These are phyloP conservation scores for Erythrobasidium hasegawianum DNA, from an alignment of 1,284 basidiomycete species.

Conservation along the genomic window DNA sequence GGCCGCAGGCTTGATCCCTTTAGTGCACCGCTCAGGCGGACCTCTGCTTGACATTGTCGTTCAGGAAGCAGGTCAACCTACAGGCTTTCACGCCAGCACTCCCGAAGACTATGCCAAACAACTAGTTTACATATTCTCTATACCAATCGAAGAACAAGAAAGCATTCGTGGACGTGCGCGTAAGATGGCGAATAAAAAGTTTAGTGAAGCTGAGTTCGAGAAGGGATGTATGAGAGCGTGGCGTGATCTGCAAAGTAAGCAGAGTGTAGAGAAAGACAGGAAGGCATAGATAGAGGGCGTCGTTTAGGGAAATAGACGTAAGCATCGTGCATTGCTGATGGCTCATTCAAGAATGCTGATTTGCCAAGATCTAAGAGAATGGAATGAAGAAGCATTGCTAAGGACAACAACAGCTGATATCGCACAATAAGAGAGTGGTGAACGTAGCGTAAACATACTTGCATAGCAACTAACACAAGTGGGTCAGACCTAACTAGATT, in stretches of 20 bases:
- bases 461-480: too few relatives aligned
- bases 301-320: too few relatives aligned
- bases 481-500: too few relatives aligned
- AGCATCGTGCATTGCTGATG: too few relatives aligned
- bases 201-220: slow-evolving; percentile 73
- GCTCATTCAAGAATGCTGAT: background rate
- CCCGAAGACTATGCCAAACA: slow-evolving; percentile 66
- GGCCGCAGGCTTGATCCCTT: slow-evolving; percentile 89
- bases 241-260: background rate
- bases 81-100: slow-evolving; percentile 77
- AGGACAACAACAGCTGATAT: too few relatives aligned
- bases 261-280: too few relatives aligned
- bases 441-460: too few relatives aligned
- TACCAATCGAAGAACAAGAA: slow-evolving; percentile 58
- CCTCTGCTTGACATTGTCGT: slow-evolving; percentile 88
- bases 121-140: slow-evolving; percentile 63
- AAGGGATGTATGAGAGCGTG: slow-evolving; percentile 48
- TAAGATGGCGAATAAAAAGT: slow-evolving; percentile 63
- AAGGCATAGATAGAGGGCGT: too few relatives aligned
- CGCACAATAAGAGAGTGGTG: too few relatives aligned
- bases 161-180: slow-evolving; percentile 68
- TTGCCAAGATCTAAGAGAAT: background rate
- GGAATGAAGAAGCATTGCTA: too few relatives aligned
- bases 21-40: slow-evolving; percentile 89
- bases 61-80: slow-evolving; percentile 57